These are phyloP conservation scores for Diutina rugosa DNA, from an alignment of 1,139 yeast species.

Conservation along the genomic window DNA sequence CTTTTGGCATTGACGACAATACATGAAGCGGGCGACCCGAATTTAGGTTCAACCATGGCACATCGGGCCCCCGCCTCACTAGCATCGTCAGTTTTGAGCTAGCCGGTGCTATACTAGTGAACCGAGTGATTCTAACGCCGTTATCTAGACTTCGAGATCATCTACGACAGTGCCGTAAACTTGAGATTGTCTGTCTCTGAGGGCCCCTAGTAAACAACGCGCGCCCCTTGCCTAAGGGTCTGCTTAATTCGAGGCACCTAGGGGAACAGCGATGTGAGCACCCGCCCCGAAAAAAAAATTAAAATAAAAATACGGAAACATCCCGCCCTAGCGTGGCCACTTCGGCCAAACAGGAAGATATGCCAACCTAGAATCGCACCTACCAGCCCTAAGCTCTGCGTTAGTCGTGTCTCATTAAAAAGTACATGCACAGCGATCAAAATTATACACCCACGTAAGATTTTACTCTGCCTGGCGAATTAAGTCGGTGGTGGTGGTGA, in stretches of 20 bases:
- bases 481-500: not conserved
- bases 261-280: not conserved
- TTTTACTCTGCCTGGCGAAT: not conserved
- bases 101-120: too few species aligned
- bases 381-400: not conserved
- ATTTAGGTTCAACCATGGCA: not conserved
- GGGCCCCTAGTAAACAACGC: not conserved
- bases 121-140: too few species aligned
- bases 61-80: not conserved
- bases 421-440: not conserved
- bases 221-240: not conserved
- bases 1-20: not conserved
- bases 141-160: too few species aligned
- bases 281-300: not conserved
- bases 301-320: not conserved
- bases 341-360: not conserved
- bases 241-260: not conserved
- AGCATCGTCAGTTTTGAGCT: too few species aligned
- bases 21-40: not conserved
- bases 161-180: not conserved
- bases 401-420: not conserved
- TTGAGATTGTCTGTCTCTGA: not conserved
- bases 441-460: not conserved
- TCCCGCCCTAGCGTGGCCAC: not conserved
- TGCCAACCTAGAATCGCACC: not conserved